These are phyloP conservation scores for Fusarium sp. DNA, from an alignment of 2,329 filamentous ascomycete species.

Conservation along the genomic window DNA sequence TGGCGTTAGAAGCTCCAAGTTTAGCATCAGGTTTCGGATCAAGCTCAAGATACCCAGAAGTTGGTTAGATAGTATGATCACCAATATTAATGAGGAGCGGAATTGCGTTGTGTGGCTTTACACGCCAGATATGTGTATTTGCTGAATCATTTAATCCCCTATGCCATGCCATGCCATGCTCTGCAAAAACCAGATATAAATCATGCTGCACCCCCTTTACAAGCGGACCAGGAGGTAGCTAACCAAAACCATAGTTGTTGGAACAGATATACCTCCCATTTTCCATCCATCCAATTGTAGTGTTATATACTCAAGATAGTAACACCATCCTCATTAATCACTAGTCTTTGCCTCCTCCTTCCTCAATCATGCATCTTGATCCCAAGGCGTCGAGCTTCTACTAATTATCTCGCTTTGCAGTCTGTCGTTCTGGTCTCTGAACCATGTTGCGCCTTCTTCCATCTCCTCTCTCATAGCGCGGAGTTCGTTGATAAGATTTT, in stretches of 20 bases:
- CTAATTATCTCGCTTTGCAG: constrained; percentile 55
- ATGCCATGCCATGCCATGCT: constrained; percentile 26
- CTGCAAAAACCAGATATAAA: constrained; percentile 21
- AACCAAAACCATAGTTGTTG: constrained; percentile 31
- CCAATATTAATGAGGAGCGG: too few species aligned
- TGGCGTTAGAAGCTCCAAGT: too few species aligned
- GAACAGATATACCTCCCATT: constrained; percentile 22
- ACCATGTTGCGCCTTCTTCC: constrained; percentile 62
- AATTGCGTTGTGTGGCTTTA: constrained; percentile 7
- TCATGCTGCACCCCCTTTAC: constrained; percentile 20
- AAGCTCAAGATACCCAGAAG: too few species aligned
- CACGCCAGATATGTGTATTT: constrained; percentile 30
- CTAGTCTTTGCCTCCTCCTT: constrained; percentile 1
- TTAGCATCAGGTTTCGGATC: too few species aligned
- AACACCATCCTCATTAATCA: constrained; percentile 11
- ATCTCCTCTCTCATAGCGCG: constrained; percentile 58
- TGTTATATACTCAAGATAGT: constrained; percentile 40
- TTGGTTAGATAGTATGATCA: too few species aligned
- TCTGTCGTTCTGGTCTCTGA: constrained; percentile 58
- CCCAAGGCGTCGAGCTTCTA: constrained; percentile 53
- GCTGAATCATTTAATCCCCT: constrained; percentile 14
- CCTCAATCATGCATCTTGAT: constrained; percentile 47
- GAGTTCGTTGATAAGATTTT: constrained; percentile 57
- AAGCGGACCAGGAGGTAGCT: constrained; percentile 29
- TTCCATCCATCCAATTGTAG: constrained; percentile 43